A percentile compares a stretch with the other conserved stretches of the same genome.
These are phyloP conservation scores for Platanthera guangdongensis DNA, from an alignment of 106 monocot species.

Conservation along the genomic window DNA sequence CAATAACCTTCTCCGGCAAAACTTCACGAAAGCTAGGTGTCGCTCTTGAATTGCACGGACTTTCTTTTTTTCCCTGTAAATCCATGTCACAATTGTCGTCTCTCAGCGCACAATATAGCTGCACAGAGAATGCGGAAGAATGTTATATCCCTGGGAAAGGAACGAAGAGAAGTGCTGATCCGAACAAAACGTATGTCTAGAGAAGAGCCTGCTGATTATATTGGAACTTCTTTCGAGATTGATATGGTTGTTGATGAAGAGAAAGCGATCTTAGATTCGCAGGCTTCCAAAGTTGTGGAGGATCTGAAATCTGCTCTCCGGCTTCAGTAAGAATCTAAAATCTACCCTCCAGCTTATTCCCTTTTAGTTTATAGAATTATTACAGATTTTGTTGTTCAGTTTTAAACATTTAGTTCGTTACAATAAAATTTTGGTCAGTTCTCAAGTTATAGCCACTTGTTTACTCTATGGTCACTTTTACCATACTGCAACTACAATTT, in stretches of 20 bases:
- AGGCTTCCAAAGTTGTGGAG: conserved; percentile 44
- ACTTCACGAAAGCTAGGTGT: no score
- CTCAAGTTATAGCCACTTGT: not conserved
- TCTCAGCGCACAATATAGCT: conserved; percentile 49
- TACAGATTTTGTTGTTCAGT: not conserved
- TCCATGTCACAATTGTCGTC: conserved; percentile 13
- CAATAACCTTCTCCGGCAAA: no score
- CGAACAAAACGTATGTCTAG: conserved; percentile 90
- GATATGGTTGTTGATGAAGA: conserved; percentile 77
- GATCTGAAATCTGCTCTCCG: no score
- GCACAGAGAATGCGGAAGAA: conserved; percentile 58
- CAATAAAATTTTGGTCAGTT: not conserved
- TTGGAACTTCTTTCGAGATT: conserved; percentile 26
- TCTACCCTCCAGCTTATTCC: not conserved
- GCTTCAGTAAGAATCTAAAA: conserved; percentile 42
- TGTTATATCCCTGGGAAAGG: conserved; percentile 68
- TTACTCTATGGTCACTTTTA: not conserved
- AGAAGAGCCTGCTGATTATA: conserved; percentile 30
- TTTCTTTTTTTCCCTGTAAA: not conserved
- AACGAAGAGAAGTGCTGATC: conserved; percentile 82
- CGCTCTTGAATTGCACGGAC: no score
- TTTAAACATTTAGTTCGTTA: not conserved
- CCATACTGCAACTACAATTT: not conserved
- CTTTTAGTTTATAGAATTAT: not conserved
- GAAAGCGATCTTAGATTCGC: conserved; percentile 42